Percentiles rank a stretch among this genome's conserved stretches.
These are phyloP conservation scores for Elymus sibiricus DNA, from an alignment of 176 grass and related monocot genomes.

Conservation along the genomic window DNA sequence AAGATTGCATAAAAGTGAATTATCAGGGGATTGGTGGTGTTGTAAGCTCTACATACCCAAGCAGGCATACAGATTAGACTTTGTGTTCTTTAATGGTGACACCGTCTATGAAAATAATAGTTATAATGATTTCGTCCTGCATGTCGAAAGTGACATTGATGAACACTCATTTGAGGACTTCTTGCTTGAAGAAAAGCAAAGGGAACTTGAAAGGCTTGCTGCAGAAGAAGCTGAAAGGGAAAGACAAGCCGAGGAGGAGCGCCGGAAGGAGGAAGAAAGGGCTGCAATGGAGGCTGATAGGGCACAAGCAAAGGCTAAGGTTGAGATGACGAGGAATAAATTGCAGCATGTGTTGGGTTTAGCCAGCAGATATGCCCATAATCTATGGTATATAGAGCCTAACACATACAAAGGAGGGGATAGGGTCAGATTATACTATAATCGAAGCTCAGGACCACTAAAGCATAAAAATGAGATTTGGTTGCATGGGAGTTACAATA, in stretches of 20 bases:
- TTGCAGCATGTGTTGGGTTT: conserved; percentile 43
- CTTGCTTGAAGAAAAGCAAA: conserved; percentile 69
- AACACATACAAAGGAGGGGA: conserved; percentile 66
- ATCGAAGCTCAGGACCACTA: conserved; percentile 65
- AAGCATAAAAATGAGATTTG: conserved; percentile 73
- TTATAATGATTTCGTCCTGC: conserved; percentile 64
- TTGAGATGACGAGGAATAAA: conserved; percentile 53
- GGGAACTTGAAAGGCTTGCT: conserved; percentile 67
- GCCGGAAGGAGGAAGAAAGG: conserved; percentile 60
- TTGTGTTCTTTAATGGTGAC: conserved; percentile 88
- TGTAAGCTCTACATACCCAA: conserved; percentile 86
- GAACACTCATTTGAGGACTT: conserved; percentile 77
- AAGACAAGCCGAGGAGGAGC: conserved; percentile 62
- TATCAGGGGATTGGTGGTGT: conserved; percentile 90
- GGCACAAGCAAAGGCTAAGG: conserved; percentile 61
- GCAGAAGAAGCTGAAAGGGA: conserved; percentile 81
- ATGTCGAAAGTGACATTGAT: conserved; percentile 66
- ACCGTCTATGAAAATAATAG: conserved; percentile 82
- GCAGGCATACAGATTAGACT: conserved; percentile 90
- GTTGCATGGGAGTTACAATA: conserved; percentile 91
- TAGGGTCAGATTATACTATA: conserved; percentile 74
- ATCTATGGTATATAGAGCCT: conserved; percentile 81
- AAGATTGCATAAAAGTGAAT: conserved; percentile 63
- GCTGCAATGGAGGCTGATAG: conserved; percentile 54
- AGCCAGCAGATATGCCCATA: conserved; percentile 38